phyloP scores from a whole-genome alignment of 108 stramenopile species.

The Fistulifera solaris region DNA sequence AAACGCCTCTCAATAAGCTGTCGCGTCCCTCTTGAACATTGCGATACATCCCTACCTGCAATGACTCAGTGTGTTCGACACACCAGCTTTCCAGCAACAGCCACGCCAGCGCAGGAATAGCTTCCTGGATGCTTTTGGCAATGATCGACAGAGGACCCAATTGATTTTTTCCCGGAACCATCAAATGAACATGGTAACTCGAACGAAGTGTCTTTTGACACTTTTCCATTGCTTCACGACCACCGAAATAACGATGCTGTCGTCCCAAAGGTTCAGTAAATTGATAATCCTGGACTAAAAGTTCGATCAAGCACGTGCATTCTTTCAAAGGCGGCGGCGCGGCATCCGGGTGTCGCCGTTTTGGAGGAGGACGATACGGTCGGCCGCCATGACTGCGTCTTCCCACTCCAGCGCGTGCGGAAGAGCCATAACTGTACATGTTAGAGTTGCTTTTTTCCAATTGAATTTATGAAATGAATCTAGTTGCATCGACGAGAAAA shows the following conservation, averaged over 20 bases:
- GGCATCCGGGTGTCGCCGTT: constrained; percentile 9
- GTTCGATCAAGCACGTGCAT: constrained; percentile 23
- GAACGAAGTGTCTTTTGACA: constrained; percentile 10
- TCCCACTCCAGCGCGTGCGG: constrained; percentile 19
- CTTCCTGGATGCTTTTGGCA: constrained; percentile 14
- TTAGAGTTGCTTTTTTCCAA: background rate
- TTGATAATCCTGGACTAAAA: constrained; percentile 20
- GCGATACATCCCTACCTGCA: constrained; percentile 12
- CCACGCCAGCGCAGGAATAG: constrained; percentile 20
- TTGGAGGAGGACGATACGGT: constrained; percentile 18
- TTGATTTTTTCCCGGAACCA: constrained; percentile 28
- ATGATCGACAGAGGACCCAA: constrained; percentile 19
- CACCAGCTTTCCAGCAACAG: constrained; percentile 6
- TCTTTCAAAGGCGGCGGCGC: constrained; percentile 23
- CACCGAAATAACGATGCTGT: constrained; percentile 18
- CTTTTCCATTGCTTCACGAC: constrained; percentile 10
- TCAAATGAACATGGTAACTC: constrained; percentile 18
- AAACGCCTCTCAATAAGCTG: constrained; percentile 4
- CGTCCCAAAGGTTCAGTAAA: background rate
- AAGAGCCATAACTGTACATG: constrained; percentile 25
- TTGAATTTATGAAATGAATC: too few species aligned
- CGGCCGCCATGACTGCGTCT: constrained; percentile 27
- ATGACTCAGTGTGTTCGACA: background rate
- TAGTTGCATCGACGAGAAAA: too few species aligned
- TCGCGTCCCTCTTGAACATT: constrained; percentile 16